Base-by-base conservation (phyloP, 2,329 filamentous ascomycete species). In the Sarocladium strictum region DNA sequence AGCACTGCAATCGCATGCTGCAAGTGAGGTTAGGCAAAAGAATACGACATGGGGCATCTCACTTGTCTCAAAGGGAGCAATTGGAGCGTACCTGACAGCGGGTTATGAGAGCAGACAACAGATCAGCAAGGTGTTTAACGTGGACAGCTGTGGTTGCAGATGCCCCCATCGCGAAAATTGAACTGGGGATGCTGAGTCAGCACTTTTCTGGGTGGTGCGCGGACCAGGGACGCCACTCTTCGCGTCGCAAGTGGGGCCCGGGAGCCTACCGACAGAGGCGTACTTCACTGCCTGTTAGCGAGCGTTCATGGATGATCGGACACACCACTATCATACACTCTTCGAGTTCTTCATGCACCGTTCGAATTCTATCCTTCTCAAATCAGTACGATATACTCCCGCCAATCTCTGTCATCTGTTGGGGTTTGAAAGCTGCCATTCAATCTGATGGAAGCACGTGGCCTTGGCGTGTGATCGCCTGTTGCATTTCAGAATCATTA, bases 1-100 rank as follows among this genome's bases (percentile, higher is more conserved):
- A 58, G 56, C 60, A 61, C 57, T 63, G 60, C 55, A 64, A 60
- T 60, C 61, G 69, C 70, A 72, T 72, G 43, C 33, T 59, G 61
- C 57, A 54, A 58, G 33, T 3, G 26, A 3, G 5, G n/a, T 32
- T 21, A 27, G 27, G 9, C 14, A 14, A 32, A 35, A n/a, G 27
- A 21, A 21, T 7, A 17, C 9, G 17, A 6, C 14, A 40, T 19
- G 14, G 17, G 15, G 37, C 9, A 5, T n/a, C 6, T n/a, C 37
- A 19, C 17, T n/a, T 40, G 12, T 7, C 5, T 38, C 9, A 21
- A 43, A 7, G 23, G 17, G 12, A 43, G 7, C 11, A 6, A 33
- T 19, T 15, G 15, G 3, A 17, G 15, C 47, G 10, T 51, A 51
- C 47, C 47, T 51, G 47, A 14, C 6, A n/a, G 27, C 7, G 29